Evolutionary conservation across 306 rosid genomes (phyloP), one percentile per base, ranked within the genome.

Genomic region (Malus fusca): DNA sequence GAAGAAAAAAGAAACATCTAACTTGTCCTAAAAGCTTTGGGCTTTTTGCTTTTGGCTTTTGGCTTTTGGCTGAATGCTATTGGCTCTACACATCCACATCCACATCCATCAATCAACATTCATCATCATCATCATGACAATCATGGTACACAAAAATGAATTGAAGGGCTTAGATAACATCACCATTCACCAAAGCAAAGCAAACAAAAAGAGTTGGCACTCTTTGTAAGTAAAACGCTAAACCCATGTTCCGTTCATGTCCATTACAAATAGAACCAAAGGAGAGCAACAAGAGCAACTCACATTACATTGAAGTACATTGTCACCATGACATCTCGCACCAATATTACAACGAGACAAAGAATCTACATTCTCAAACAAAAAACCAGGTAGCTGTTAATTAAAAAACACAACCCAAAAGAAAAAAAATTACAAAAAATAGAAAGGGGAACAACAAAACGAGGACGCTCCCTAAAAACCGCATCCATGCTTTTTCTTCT

Each of bases 381-480:
- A 60, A 66, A 62, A 40, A 60, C 15, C 37, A 63, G 9, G 48
- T 65, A 23, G 46, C 42, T 60, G 77, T 25, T 71, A 63, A 81
- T 76, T 69, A 51, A 63, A 69, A 71, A 35, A 19, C 61, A 65
- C 14, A 66, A 4, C 72, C 59, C 69, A 75, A 42, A 51, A 59
- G 43, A 37, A 33, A 14, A 37, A 66, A 67, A 33, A 11, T 46
- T 22, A 65, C 42, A 19, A 61, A 59, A 59, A 43, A 7, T n/a
- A 19, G 12, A 74, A 74, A 61, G 44, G 25, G 43, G 40, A 73
- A 77, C 58, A 72, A 76, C 68, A 83, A 77, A 80, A 52, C 75
- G 71, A 84, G 90, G 90, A 87, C 78, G 84, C 90, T 84, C 90
- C 85, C 87, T 77, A 87, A 87, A 87, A 87, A 81, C 83, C 82